A percentile compares a stretch with the other conserved stretches of the same genome.
Evolutionary conservation across 2,329 filamentous ascomycete species (phyloP).

Genomic region (Sporothrix curviconia): DNA sequence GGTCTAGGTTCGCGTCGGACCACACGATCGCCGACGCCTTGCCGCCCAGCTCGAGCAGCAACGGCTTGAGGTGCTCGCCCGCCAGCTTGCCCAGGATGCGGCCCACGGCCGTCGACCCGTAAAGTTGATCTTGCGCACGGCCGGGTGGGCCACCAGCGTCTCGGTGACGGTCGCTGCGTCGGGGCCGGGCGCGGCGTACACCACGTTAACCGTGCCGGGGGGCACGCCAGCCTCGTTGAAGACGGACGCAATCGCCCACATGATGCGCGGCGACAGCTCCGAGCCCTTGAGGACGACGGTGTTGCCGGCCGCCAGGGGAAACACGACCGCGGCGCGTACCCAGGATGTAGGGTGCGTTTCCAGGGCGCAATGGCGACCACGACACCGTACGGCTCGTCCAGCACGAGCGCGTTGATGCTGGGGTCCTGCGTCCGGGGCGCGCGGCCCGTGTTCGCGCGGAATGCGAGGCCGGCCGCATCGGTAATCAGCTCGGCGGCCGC

Average conservation of each 20-base stretch:
- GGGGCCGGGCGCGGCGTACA: slow-evolving; percentile 55
- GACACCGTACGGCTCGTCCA: slow-evolving; percentile 73
- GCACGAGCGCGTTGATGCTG: slow-evolving; percentile 48
- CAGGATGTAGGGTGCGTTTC: slow-evolving; percentile 55
- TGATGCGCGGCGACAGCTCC: slow-evolving; percentile 59
- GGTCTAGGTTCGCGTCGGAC: slow-evolving; percentile 69
- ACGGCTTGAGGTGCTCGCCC: slow-evolving; percentile 70
- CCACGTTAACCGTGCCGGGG: slow-evolving; percentile 60
- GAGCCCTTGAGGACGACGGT: slow-evolving; percentile 67
- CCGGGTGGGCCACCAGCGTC: slow-evolving; percentile 59
- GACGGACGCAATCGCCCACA: slow-evolving; percentile 55
- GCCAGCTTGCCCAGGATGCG: slow-evolving; percentile 63
- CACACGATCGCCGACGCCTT: slow-evolving; percentile 75
- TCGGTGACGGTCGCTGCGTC: slow-evolving; percentile 63
- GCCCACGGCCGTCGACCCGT: slow-evolving; percentile 69
- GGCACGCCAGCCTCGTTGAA: slow-evolving; percentile 72
- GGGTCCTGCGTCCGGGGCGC: slow-evolving; percentile 8
- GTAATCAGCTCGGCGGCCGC: slow-evolving; percentile 32
- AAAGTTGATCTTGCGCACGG: slow-evolving; percentile 77
- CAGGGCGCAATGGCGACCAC: slow-evolving; percentile 77
- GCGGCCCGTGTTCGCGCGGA: slow-evolving; percentile 13
- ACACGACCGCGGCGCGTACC: slow-evolving; percentile 48
- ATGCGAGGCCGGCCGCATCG: slow-evolving; percentile 33
- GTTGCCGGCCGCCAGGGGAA: slow-evolving; percentile 69
- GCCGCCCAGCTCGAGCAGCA: slow-evolving; percentile 74